Evolutionary conservation across 1,284 basidiomycete genomes (phyloP), one percentile per base, ranked within the genome.

Genomic region (Phlebopus sp.): DNA sequence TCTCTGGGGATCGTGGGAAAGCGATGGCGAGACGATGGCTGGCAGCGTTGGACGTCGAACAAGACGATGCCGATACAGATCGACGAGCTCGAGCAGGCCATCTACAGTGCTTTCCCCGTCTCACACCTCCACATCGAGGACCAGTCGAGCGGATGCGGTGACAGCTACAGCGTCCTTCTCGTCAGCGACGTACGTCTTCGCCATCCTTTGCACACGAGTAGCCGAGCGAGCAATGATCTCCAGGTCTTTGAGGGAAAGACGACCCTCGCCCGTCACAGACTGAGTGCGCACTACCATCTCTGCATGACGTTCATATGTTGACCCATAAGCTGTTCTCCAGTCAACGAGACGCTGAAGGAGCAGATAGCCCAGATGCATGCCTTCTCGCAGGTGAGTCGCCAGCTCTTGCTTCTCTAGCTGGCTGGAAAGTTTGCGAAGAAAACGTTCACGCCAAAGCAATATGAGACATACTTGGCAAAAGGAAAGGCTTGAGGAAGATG

Each of bases 331-430:
- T 42, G 17, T 3, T 37, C 36, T 18, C 23, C 47, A 90, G 88
- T 91, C 47, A 90, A 91, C 59, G 83, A 88, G 27, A 57, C 82
- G 11, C 62, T 91, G 60, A 90, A 86, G 68, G 69, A 70, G 6
- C 74, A 90, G 57, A 90, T 91, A 49, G 72, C 84, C 0, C 77
- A 84, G 51, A 84, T 91, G 77, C 88, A 91, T 58, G 89, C 88
- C 4, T 91, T 91, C 66, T 89, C 88, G 8, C 88, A 91, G 81
- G 89, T 88, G 54, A 46, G 70, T 47, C 14, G 19, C 32, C 18
- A 21, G 27, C 11, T 13, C 8, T 32, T 42, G n/a, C 11, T 34
- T 30, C 27, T 45, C 39, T 25, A 5, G 21, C 10, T 29, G 5
- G 49, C 40, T 49, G 13, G 53, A 55, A 18, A 21, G 8, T 29